phyloP scores from a whole-genome alignment of 768 basidiomycete genomes.

The Mycena leptocephala region DNA sequence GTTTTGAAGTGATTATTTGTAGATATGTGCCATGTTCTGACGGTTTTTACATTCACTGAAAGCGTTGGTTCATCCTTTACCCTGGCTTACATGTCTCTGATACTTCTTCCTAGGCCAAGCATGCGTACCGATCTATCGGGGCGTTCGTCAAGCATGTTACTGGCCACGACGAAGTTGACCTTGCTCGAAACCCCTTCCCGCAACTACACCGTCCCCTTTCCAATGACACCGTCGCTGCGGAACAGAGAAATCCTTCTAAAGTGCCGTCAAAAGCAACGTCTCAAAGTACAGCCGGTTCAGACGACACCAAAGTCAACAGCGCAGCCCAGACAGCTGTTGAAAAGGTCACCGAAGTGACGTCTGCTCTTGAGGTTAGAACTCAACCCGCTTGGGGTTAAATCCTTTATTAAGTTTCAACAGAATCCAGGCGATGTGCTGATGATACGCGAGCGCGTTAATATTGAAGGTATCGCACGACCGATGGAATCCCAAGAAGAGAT shows the following conservation, averaged over 20 bases:
- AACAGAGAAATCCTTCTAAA: neutral
- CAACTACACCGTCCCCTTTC: conserved; percentile 53
- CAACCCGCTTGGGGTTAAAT: neutral
- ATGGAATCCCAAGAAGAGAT: conserved; percentile 77
- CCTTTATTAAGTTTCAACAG: neutral
- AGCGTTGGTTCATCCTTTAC: conserved; percentile 56
- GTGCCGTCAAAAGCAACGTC: neutral
- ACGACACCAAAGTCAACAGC: neutral
- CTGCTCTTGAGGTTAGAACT: neutral
- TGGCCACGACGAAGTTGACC: conserved; percentile 50
- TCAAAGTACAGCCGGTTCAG: neutral
- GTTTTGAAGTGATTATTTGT: neutral
- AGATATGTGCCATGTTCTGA: conserved; percentile 85
- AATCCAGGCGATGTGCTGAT: conserved; percentile 48
- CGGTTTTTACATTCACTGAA: conserved; percentile 78
- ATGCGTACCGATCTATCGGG: conserved; percentile 72
- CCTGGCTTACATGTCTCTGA: neutral
- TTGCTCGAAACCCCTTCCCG: conserved; percentile 65
- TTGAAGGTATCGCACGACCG: conserved; percentile 70
- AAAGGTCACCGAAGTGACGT: conserved; percentile 1
- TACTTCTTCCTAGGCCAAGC: conserved; percentile 62
- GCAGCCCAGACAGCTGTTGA: neutral
- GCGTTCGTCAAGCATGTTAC: conserved; percentile 73
- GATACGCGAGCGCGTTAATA: conserved; percentile 84
- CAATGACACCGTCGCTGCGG: conserved; percentile 28